These are phyloP conservation scores for Tritrichomonas foetus DNA, from an alignment of 208 protist species.

Conservation along the genomic window DNA sequence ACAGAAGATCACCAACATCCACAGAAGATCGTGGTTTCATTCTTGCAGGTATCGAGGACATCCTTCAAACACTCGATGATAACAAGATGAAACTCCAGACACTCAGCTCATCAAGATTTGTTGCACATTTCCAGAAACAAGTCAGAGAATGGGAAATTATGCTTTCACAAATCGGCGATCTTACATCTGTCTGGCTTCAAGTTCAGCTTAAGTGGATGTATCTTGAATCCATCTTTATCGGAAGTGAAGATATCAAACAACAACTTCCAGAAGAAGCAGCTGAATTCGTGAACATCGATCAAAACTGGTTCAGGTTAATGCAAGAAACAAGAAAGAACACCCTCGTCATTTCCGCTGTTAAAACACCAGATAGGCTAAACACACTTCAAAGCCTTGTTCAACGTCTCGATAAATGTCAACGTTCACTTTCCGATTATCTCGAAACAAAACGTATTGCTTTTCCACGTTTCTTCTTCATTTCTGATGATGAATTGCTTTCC, in stretches of 20 bases:
- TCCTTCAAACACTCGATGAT: constrained; percentile 90
- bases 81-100: constrained; percentile 91
- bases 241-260: constrained; percentile 91
- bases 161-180: constrained; percentile 85
- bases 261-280: constrained; percentile 94
- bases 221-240: constrained; percentile 96
- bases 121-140: constrained; percentile 83
- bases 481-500: constrained; percentile 93
- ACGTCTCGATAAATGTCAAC: constrained; percentile 92
- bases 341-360: constrained; percentile 90
- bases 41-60: constrained; percentile 83
- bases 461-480: constrained; percentile 98
- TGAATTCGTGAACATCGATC: constrained; percentile 60
- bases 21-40: constrained; percentile 68
- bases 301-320: constrained; percentile 77
- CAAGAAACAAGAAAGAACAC: constrained; percentile 91
- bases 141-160: constrained; percentile 87
- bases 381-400: constrained; percentile 78
- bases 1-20: constrained; percentile 31
- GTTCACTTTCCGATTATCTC: constrained; percentile 92
- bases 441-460: constrained; percentile 91
- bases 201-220: constrained; percentile 99
- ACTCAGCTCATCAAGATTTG: constrained; percentile 88
- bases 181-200: constrained; percentile 86
- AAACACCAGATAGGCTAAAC: constrained; percentile 87